phyloP scores from a whole-genome alignment of 768 basidiomycete genomes.

The Rubroboletus satanas region DNA sequence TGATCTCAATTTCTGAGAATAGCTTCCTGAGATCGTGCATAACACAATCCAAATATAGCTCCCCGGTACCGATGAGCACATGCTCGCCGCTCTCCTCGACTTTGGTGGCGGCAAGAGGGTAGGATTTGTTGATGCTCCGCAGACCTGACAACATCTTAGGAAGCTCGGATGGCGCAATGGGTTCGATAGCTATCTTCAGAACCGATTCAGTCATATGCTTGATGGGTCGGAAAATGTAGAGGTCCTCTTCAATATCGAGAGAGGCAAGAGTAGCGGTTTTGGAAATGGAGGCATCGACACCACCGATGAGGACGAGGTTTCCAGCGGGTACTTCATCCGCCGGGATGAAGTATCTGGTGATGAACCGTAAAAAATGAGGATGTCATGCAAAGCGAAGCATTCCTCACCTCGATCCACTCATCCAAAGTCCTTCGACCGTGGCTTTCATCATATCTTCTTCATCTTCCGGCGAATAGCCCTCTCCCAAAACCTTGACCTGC shows the following conservation, averaged over 20 bases:
- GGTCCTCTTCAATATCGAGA: slow-evolving; percentile 72
- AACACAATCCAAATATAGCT: slow-evolving; percentile 93
- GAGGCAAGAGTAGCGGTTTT: slow-evolving; percentile 90
- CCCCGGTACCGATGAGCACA: slow-evolving; percentile 94
- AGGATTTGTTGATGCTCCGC: slow-evolving; percentile 96
- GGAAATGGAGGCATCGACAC: slow-evolving; percentile 90
- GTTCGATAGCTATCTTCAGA: slow-evolving; percentile 96
- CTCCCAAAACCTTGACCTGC: slow-evolving; percentile 93
- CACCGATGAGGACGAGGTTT: slow-evolving; percentile 88
- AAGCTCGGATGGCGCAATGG: slow-evolving; percentile 93
- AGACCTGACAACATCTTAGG: slow-evolving; percentile 98
- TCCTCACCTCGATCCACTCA: slow-evolving; percentile 81
- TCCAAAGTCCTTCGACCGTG: slow-evolving; percentile 83
- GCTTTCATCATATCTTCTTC: slow-evolving; percentile 96
- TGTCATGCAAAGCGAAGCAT: not conserved
- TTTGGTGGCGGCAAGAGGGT: slow-evolving; percentile 90
- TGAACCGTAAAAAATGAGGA: slow-evolving; percentile 1
- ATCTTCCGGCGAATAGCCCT: slow-evolving; percentile 97
- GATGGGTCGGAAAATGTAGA: slow-evolving; percentile 93
- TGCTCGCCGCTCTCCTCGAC: slow-evolving; percentile 99
- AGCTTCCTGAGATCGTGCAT: slow-evolving; percentile 91
- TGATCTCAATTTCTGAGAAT: slow-evolving; percentile 99
- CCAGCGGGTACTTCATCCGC: slow-evolving; percentile 87
- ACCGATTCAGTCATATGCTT: slow-evolving; percentile 97
- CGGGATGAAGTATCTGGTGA: slow-evolving; percentile 79